phyloP scores from a whole-genome alignment of 176 grass and related monocot species.

The Rhynchospora breviuscula region DNA sequence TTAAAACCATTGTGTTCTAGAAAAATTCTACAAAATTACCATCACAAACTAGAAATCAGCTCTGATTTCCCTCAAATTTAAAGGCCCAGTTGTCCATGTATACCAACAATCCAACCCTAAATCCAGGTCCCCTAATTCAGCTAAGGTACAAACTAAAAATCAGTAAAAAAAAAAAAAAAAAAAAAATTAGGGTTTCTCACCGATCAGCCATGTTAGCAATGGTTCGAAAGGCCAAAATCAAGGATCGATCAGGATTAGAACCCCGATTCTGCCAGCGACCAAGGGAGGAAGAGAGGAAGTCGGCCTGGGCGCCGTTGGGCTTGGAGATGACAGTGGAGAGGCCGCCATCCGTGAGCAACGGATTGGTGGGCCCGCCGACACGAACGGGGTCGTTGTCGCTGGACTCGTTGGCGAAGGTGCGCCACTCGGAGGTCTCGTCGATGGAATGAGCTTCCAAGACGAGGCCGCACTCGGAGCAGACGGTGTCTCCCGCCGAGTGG shows the following conservation, averaged over 20 bases:
- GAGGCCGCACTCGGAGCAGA: slow-evolving; percentile 88
- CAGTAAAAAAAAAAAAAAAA: background rate
- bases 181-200: slow-evolving; percentile 28
- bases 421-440: slow-evolving; percentile 90
- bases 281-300: slow-evolving; percentile 66
- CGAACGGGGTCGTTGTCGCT: slow-evolving; percentile 79
- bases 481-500: slow-evolving; percentile 81
- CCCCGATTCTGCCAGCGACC: slow-evolving; percentile 77
- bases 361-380: slow-evolving; percentile 70
- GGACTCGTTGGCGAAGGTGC: slow-evolving; percentile 89
- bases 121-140: background rate
- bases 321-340: slow-evolving; percentile 87
- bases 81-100: background rate
- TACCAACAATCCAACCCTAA: background rate
- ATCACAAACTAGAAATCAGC: background rate
- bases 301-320: slow-evolving; percentile 62
- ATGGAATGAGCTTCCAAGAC: slow-evolving; percentile 81
- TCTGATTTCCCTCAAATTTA: background rate
- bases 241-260: slow-evolving; percentile 66
- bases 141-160: background rate
- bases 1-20: background rate
- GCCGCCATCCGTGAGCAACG: slow-evolving; percentile 66
- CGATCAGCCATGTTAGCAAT: slow-evolving; percentile 90
- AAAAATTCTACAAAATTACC: background rate
- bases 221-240: slow-evolving; percentile 74